Conservation (phyloP, 257 asterid species). For the Forsythia suspensa region DNA sequence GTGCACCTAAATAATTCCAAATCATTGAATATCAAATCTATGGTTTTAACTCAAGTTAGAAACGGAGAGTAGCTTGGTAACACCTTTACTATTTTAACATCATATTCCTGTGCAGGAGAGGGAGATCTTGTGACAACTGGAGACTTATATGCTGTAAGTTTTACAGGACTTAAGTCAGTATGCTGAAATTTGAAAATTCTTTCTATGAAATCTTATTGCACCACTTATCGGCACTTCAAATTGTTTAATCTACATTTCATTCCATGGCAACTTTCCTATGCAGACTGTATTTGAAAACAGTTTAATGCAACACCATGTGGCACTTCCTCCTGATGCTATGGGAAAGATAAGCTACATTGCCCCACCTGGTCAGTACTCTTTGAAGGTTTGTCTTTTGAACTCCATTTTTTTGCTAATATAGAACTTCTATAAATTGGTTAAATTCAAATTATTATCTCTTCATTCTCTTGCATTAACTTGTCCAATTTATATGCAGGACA, state of each 20-base stretch:
- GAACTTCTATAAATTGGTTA: conserved; percentile 9
- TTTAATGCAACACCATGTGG: conserved; percentile 83
- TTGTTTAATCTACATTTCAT: not conserved
- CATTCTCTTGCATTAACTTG: conserved; percentile 15
- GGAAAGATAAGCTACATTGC: conserved; percentile 93
- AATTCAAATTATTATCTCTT: not conserved
- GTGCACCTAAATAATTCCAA: conserved; percentile 34
- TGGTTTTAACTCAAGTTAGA: conserved; percentile 7
- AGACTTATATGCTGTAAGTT: conserved; percentile 92
- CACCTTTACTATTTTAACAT: conserved; percentile 15
- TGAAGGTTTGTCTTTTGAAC: conserved; percentile 60
- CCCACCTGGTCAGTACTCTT: conserved; percentile 89
- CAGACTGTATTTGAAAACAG: conserved; percentile 90
- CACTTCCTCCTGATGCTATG: conserved; percentile 97
- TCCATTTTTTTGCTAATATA: conserved; percentile 12
- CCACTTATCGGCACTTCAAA: not conserved
- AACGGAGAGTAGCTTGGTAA: conserved; percentile 2
- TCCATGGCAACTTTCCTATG: conserved; percentile 23
- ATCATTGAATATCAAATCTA: not conserved
- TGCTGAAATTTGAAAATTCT: conserved; percentile 1
- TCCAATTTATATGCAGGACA: conserved; percentile 65
- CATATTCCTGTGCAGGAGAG: conserved; percentile 61
- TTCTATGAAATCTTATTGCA: conserved; percentile 17
- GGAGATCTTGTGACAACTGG: conserved; percentile 96
- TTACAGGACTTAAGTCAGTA: conserved; percentile 17